Base-by-base conservation (phyloP, 2,329 filamentous ascomycete species). In the Pseudocercospora fijiensis region DNA sequence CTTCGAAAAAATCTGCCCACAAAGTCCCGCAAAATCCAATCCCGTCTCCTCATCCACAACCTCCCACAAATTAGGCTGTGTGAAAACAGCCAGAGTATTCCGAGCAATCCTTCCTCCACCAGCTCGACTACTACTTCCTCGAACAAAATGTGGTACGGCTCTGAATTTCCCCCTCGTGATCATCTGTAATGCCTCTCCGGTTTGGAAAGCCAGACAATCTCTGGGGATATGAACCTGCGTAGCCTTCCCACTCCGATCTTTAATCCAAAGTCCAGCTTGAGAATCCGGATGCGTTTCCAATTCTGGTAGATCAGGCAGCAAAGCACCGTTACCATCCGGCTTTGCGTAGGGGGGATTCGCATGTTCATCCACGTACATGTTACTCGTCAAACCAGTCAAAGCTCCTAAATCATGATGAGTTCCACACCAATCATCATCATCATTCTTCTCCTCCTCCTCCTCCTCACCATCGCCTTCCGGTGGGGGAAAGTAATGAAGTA, bases 21-120 rank as follows among this genome's bases (percentile, higher is more conserved):
- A 65, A 57, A 70, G 53, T 2, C 61, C 68, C 8, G 68, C 67
- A 63, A 70, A 70, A 30, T 65, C 59, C 62, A 66, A 13, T 22
- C 22, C 89, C 62, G 87, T 82, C 74, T 85, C 81, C 63, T 86
- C 83, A 73, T 94, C 90, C 13, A 94, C 89, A 78, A 87, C 84
- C 70, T 93, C 90, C 71, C 86, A 90, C 65, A 98, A 78, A 79
- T 97, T 96, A 24, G 95, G 95, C 83, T 99, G 95, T 63, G 94
- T 99, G 74, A 98, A 99, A 9, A 98, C 92, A 0, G 95, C 95
- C 69, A 99, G 79, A 9, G 95, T 99, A 79, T 98, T 98, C 65
- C 81, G 74, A 11, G 81, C 81, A 30, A 82, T 78, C 58, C 76
- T 77, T 4, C 65, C 76, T 4, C 82, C 84, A 0, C 85, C 81